These are phyloP conservation scores for Ophioceras dolichostomum DNA, from an alignment of 2,329 filamentous ascomycete genomes.

Conservation along the genomic window DNA sequence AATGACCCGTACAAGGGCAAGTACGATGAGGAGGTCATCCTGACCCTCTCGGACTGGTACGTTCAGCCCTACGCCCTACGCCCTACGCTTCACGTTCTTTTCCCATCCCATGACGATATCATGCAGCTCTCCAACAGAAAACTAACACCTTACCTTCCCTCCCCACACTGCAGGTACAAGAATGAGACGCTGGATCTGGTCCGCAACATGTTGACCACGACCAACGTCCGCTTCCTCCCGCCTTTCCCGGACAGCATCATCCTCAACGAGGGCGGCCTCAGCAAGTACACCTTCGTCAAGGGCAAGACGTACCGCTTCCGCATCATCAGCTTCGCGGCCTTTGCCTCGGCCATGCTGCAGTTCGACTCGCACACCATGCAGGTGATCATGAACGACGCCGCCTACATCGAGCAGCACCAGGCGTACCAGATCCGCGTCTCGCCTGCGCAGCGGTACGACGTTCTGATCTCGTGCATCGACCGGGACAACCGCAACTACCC, in stretches of 20 bases:
- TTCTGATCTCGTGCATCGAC: constrained; percentile 21
- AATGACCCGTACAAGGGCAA: constrained; percentile 35
- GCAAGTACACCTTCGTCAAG: constrained; percentile 22
- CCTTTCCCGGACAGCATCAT: constrained; percentile 27
- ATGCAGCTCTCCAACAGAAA: background rate
- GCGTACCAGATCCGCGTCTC: constrained; percentile 26
- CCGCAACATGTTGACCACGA: constrained; percentile 24
- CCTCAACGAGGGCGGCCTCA: constrained; percentile 28
- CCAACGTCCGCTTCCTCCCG: constrained; percentile 25
- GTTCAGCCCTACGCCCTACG: background rate
- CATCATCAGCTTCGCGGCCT: constrained; percentile 31
- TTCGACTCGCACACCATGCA: constrained; percentile 31
- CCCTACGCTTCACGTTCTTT: background rate
- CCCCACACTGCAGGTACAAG: constrained; percentile 23
- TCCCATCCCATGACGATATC: background rate
- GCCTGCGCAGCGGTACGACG: constrained; percentile 32
- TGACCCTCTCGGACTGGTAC: constrained; percentile 36
- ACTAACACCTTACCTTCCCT: background rate
- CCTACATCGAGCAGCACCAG: constrained; percentile 22
- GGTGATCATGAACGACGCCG: constrained; percentile 30
- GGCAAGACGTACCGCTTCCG: constrained; percentile 34
- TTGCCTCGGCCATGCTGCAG: constrained; percentile 28
- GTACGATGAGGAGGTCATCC: constrained; percentile 45
- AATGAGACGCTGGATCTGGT: constrained; percentile 22
- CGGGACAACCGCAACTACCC: constrained; percentile 26